A percentile compares a stretch with the other conserved stretches of the same genome.
These are phyloP conservation scores for Hymenoscyphus occultus DNA, from an alignment of 2,329 filamentous ascomycete genomes.

Conservation along the genomic window DNA sequence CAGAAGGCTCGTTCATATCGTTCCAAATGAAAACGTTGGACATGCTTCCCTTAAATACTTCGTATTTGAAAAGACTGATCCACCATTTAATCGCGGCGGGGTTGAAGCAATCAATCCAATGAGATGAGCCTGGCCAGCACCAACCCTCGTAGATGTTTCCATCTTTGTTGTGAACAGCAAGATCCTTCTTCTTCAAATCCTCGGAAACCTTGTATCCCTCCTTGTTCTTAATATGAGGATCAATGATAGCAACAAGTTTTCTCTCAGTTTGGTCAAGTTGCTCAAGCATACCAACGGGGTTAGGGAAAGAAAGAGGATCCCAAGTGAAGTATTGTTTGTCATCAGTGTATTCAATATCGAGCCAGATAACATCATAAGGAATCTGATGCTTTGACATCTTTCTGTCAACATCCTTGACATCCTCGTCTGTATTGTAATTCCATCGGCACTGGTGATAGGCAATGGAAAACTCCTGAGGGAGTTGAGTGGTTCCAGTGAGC, in stretches of 20 bases:
- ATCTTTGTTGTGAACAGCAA: constrained; percentile 88
- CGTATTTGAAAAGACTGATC: constrained; percentile 82
- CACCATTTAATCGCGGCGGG: constrained; percentile 91
- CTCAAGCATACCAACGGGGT: constrained; percentile 84
- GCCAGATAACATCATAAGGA: constrained; percentile 98
- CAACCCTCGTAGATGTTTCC: constrained; percentile 87
- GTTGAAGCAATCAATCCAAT: constrained; percentile 97
- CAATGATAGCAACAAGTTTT: constrained; percentile 91
- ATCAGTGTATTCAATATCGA: constrained; percentile 96
- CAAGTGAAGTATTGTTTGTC: constrained; percentile 98
- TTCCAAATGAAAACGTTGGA: constrained; percentile 96
- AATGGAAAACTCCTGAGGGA: constrained; percentile 89
- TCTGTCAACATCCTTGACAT: constrained; percentile 92
- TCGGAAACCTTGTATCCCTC: constrained; percentile 73
- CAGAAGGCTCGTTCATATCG: constrained; percentile 99
- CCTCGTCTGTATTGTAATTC: constrained; percentile 97
- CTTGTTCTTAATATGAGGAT: constrained; percentile 95
- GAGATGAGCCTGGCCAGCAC: constrained; percentile 97
- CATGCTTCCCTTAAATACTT: constrained; percentile 79
- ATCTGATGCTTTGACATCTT: constrained; percentile 96
- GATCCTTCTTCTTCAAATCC: constrained; percentile 77
- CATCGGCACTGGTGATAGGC: constrained; percentile 97
- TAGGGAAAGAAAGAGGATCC: constrained; percentile 83
- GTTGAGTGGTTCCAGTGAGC: constrained; percentile 84
- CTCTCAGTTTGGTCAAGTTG: constrained; percentile 81